Conservation (phyloP, 768 basidiomycete genomes). For the Inosperma sp. region DNA sequence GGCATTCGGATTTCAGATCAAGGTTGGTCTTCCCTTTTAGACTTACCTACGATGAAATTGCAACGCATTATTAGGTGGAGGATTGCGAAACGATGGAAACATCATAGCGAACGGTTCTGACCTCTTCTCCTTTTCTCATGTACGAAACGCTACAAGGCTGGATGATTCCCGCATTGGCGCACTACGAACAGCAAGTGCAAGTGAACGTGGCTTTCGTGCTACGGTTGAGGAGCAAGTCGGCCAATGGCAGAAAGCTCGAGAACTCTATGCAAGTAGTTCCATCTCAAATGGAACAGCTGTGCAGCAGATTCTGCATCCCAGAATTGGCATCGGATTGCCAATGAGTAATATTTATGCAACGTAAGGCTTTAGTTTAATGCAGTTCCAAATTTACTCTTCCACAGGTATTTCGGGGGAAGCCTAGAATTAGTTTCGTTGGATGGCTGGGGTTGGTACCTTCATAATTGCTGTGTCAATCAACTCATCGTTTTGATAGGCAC, state of each 20-base stretch:
- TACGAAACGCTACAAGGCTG: slow-evolving; percentile 69
- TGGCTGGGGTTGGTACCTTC: slow-evolving; percentile 63
- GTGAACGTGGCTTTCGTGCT: slow-evolving; percentile 60
- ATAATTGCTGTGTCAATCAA: not conserved
- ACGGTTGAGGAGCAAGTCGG: slow-evolving; percentile 78
- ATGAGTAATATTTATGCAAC: slow-evolving; percentile 89
- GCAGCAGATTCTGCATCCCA: slow-evolving; percentile 47
- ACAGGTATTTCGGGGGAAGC: slow-evolving; percentile 79
- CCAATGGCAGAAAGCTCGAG: slow-evolving; percentile 37
- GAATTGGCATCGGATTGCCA: slow-evolving; percentile 78
- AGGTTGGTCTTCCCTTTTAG: slow-evolving; percentile 53
- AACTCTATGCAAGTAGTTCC: slow-evolving; percentile 30
- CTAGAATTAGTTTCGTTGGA: slow-evolving; percentile 75
- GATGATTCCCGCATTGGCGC: slow-evolving; percentile 64
- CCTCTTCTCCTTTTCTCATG: slow-evolving; percentile 86
- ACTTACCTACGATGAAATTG: slow-evolving; percentile 3
- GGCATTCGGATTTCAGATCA: slow-evolving; percentile 87
- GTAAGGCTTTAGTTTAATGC: slow-evolving; percentile 33
- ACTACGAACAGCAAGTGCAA: slow-evolving; percentile 56
- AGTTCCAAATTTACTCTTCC: slow-evolving; percentile 1
- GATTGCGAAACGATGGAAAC: slow-evolving; percentile 48
- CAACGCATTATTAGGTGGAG: slow-evolving; percentile 53
- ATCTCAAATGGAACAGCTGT: slow-evolving; percentile 35
- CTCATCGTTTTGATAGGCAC: slow-evolving; percentile 49
- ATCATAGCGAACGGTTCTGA: slow-evolving; percentile 62